Base-by-base conservation (phyloP, 2,329 filamentous ascomycete species). In the Colletotrichum sp. region DNA sequence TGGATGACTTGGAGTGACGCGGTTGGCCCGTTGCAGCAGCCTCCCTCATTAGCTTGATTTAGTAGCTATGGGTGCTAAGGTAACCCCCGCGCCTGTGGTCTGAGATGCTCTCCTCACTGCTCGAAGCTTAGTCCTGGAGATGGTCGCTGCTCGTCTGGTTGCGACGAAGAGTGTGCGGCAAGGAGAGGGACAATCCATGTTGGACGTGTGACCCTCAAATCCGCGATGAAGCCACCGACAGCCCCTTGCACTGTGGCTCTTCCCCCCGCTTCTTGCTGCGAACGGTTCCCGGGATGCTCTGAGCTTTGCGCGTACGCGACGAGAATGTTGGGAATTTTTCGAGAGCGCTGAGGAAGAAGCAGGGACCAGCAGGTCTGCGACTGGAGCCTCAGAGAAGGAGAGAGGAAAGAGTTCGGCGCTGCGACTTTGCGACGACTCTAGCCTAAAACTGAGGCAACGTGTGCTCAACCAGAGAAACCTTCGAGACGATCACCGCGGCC, bases 251-350 rank as follows among this genome's bases (percentile, higher is more conserved):
- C 52, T 62, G 71, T 72, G 60, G 60, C 60, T 44, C 59, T 70
- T 12, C 18, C 44, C n/a, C 36, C 68, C 68, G 28, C 62, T 44
- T 28, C 21, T 32, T 16, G 30, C 36, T 52, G 68, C 55, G 72
- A 44, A 75, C 72, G 62, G 72, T 39, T 59, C 62, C 52, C 34
- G 21, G 32, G 55, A 62, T 72, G 72, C 63, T 68, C 72, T 55
- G 63, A 75, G 72, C 72, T 75, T 59, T 72, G 39, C 72, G 63
- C 63, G 72, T 75, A 67, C 68, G 72, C 68, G 70, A 76, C 73
- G 28, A 73, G 68, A 76, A 76, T 72, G 73, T 76, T 76, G 73
- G 73, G 73, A 60, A 68, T 64, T 28, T 39, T n/a, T 13, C 28
- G 63, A 30, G 64, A 12, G 16, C 39, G 32, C 28, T 49, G 44